These are phyloP conservation scores for Mollisiaceae sp. DNA, from an alignment of 2,329 filamentous ascomycete genomes.

Conservation along the genomic window DNA sequence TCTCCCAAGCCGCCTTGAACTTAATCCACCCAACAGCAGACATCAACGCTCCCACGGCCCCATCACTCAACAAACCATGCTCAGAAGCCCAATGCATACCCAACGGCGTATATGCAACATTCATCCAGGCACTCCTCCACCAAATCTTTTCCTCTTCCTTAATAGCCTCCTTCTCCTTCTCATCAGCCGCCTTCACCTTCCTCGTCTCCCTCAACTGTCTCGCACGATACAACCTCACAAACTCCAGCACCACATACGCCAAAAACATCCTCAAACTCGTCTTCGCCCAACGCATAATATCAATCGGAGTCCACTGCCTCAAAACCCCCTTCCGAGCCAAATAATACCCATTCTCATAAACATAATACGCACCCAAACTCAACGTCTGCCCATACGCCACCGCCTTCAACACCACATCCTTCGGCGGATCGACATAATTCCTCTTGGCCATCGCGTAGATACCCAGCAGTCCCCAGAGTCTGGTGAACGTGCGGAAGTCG, in stretches of 20 bases:
- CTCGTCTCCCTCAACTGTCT: conserved; percentile 18
- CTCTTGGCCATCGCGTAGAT: conserved; percentile 22
- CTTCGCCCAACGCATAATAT: conserved; percentile 22
- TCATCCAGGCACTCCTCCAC: conserved; percentile 7
- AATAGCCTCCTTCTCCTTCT: conserved; percentile 15
- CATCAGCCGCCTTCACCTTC: conserved; percentile 11
- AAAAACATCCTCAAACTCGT: conserved; percentile 23
- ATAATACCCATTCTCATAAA: conserved; percentile 24
- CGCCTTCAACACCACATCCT: conserved; percentile 11
- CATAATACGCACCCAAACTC: conserved; percentile 15
- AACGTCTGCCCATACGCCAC: conserved; percentile 14
- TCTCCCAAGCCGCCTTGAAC: conserved; percentile 36
- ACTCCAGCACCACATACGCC: conserved; percentile 18
- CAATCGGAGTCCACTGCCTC: conserved; percentile 15
- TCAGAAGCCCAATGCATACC: conserved; percentile 22
- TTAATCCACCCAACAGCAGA: conserved; percentile 20
- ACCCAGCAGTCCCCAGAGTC: conserved; percentile 21
- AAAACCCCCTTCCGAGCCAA: conserved; percentile 23
- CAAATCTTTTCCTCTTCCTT: conserved; percentile 12
- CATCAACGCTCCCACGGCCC: conserved; percentile 17
- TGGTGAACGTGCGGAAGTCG: conserved; percentile 21
- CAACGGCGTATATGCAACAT: conserved; percentile 16
- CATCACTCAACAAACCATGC: conserved; percentile 17
- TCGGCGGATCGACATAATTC: conserved; percentile 19
- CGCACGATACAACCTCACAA: conserved; percentile 14